These are phyloP conservation scores for Microthyrium microscopicum DNA, from an alignment of 2,329 filamentous ascomycete species.

Conservation along the genomic window DNA sequence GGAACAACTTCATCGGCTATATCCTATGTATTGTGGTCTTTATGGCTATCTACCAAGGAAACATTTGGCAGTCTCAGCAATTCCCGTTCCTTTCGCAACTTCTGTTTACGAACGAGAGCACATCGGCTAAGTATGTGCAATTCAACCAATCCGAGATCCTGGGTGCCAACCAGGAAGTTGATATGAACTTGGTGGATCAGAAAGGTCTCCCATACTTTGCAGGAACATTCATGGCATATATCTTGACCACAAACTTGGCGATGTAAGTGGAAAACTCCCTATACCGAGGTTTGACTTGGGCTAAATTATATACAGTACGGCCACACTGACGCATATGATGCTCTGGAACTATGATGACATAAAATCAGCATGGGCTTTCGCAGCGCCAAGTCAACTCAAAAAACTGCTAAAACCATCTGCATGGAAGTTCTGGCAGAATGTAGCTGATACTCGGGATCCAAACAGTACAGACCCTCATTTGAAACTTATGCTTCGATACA, in stretches of 20 bases:
- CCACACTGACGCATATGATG: constrained; percentile 9
- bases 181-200: constrained; percentile 3
- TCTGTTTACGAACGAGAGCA: constrained; percentile 7
- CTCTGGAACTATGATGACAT: constrained; percentile 17
- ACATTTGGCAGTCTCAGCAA: constrained; percentile 2
- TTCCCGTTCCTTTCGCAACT: constrained; percentile 10
- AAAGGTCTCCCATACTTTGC: constrained; percentile 9
- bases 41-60: constrained; percentile 8
- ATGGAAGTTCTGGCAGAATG: constrained; percentile 15
- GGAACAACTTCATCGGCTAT: constrained; percentile 7
- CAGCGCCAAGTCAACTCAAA: constrained; percentile 11
- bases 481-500: constrained; percentile 17
- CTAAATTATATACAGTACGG: no score
- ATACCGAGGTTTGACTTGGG: no score
- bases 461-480: constrained; percentile 21
- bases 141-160: constrained; percentile 9
- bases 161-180: constrained; percentile 6
- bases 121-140: constrained; percentile 6
- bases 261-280: no score
- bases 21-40: constrained; percentile 11
- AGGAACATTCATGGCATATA: constrained; percentile 6
- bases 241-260: constrained; percentile 8
- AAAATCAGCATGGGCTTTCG: constrained; percentile 19
- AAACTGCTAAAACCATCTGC: constrained; percentile 10
- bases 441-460: constrained; percentile 10